A percentile compares a stretch with the other conserved stretches of the same genome.
Evolutionary conservation across 768 basidiomycete species (phyloP).

Genomic region (Pisolithus marmoratus): DNA sequence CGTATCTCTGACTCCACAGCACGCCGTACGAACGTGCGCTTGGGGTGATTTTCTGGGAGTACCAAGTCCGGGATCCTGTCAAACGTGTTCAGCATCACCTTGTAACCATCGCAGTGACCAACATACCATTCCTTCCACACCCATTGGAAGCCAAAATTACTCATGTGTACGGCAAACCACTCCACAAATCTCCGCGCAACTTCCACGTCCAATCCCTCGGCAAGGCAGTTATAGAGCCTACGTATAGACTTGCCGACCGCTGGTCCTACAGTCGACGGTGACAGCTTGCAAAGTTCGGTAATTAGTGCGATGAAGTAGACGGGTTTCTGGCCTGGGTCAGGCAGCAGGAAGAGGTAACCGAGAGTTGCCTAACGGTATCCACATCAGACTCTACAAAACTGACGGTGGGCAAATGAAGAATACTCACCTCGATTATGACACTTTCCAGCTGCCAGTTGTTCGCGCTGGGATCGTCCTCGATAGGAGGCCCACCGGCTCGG

Average conservation of each 20-base stretch:
- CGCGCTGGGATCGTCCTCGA: slow-evolving; percentile 45
- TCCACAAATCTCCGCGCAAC: slow-evolving; percentile 78
- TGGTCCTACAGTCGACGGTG: slow-evolving; percentile 87
- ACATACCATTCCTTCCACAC: slow-evolving; percentile 98
- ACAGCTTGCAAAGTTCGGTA: slow-evolving; percentile 92
- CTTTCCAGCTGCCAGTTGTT: slow-evolving; percentile 89
- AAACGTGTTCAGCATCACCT: not conserved
- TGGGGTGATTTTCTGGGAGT: slow-evolving; percentile 73
- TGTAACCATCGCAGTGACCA: not conserved
- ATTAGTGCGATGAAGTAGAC: slow-evolving; percentile 87
- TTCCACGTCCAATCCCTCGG: slow-evolving; percentile 85
- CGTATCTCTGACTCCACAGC: slow-evolving; percentile 88
- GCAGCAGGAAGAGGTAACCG: slow-evolving; percentile 67
- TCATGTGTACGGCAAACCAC: slow-evolving; percentile 96
- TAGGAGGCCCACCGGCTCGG: slow-evolving; percentile 53
- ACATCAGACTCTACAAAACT: not conserved
- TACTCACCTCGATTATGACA: slow-evolving; percentile 72
- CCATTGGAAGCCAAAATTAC: slow-evolving; percentile 97
- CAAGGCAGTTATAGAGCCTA: slow-evolving; percentile 72
- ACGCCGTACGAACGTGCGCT: slow-evolving; percentile 79
- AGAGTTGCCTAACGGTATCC: slow-evolving; percentile 53
- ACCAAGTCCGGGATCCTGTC: slow-evolving; percentile 80
- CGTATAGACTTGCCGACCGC: slow-evolving; percentile 95
- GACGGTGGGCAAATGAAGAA: not conserved
- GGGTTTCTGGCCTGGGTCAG: slow-evolving; percentile 68